A percentile compares a stretch with the other conserved stretches of the same genome.
Evolutionary conservation across 2,329 filamentous ascomycete species (phyloP).

Genomic region (Ophiognomonia clavigignenti-juglandacearum): DNA sequence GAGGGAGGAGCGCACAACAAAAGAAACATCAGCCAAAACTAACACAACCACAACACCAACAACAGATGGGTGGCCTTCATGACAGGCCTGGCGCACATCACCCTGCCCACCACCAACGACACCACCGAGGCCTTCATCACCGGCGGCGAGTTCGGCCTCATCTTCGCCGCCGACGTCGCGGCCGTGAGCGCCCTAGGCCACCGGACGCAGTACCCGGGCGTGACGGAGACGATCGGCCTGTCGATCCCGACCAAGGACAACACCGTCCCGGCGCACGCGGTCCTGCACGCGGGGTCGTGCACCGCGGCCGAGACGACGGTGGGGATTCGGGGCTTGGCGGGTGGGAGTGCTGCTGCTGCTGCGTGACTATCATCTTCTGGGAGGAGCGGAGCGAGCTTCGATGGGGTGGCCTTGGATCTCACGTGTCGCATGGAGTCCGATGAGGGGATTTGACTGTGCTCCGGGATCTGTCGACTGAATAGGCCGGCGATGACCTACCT

Average conservation of each 20-base stretch:
- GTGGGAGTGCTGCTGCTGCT: too few species aligned
- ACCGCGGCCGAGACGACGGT: too few species aligned
- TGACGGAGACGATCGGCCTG: slow-evolving; percentile 29
- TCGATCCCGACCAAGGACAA: slow-evolving; percentile 27
- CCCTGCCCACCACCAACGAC: slow-evolving; percentile 31
- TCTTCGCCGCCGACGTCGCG: slow-evolving; percentile 36
- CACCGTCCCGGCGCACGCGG: background rate
- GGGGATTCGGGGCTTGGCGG: too few species aligned
- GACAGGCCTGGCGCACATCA: slow-evolving; percentile 34
- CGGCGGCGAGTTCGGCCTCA: slow-evolving; percentile 32
- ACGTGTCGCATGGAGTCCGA: too few species aligned
- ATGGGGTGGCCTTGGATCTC: too few species aligned
- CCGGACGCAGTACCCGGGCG: slow-evolving; percentile 33
- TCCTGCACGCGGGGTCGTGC: background rate
- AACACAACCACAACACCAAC: background rate
- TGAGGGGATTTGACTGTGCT: too few species aligned
- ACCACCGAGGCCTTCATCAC: slow-evolving; percentile 33
- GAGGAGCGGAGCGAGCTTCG: too few species aligned
- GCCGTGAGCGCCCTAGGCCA: slow-evolving; percentile 35
- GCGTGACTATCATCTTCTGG: too few species aligned
- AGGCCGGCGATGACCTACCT: too few species aligned
- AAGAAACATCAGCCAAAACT: too few species aligned
- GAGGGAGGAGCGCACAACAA: too few species aligned
- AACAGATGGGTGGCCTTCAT: slow-evolving; percentile 30
- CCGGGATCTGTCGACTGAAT: too few species aligned